phyloP scores from a whole-genome alignment of 1,284 basidiomycete species.

The Ustilago curta region DNA sequence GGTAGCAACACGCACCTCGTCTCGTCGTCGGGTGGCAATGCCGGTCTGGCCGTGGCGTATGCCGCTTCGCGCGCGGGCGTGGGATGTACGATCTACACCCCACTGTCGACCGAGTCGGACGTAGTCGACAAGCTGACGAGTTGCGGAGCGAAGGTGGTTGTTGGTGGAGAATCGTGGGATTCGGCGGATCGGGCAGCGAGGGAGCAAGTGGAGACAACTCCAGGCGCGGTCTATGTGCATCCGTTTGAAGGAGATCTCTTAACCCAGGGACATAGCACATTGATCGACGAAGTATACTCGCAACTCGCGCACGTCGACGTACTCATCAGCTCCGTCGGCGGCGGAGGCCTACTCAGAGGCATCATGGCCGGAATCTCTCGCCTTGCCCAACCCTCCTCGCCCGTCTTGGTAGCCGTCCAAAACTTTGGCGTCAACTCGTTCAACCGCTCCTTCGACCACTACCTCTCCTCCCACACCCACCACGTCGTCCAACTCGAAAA shows the following conservation, averaged over 20 bases:
- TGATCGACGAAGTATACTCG: constrained; percentile 43
- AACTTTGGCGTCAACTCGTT: constrained; percentile 56
- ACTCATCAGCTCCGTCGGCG: constrained; percentile 34
- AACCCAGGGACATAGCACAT: constrained; percentile 55
- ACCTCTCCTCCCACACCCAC: background rate
- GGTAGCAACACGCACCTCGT: constrained; percentile 49
- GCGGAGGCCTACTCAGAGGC: constrained; percentile 33
- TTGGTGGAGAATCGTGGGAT: constrained; percentile 40
- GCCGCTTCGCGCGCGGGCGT: constrained; percentile 53
- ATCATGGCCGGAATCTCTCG: constrained; percentile 24
- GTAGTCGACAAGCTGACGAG: constrained; percentile 47
- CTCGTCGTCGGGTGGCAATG: constrained; percentile 67
- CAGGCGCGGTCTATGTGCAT: constrained; percentile 55
- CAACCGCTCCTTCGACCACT: constrained; percentile 35
- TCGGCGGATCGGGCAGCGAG: constrained; percentile 41
- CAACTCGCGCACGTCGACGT: constrained; percentile 20
- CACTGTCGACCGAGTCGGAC: constrained; percentile 34
- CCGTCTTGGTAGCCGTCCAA: constrained; percentile 49
- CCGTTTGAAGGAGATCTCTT: constrained; percentile 64
- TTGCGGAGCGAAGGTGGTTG: constrained; percentile 50
- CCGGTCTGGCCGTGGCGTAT: constrained; percentile 63
- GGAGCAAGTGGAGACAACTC: constrained; percentile 17
- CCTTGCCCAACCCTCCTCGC: background rate
- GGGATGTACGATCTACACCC: constrained; percentile 63
- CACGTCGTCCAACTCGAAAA: constrained; percentile 25